Percentiles rank a stretch among this genome's conserved stretches.
Evolutionary conservation across 352 stramenopile genomes (phyloP).

Genomic region (Pythium folliculosum): DNA sequence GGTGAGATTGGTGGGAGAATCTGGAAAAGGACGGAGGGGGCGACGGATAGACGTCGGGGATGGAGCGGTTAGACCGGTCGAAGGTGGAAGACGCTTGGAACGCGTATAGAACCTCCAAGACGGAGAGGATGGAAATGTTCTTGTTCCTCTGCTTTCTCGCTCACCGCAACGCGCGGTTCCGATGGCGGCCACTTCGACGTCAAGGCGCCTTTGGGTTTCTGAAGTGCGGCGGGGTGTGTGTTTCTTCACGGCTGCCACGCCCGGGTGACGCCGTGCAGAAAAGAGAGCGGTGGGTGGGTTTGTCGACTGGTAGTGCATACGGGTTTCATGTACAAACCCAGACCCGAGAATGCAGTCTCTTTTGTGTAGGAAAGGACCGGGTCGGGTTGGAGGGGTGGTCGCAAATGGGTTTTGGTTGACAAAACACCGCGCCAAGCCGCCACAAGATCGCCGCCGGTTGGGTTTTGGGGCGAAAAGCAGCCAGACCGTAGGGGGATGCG

Average conservation of each 20-base stretch:
- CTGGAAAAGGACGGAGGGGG: no score
- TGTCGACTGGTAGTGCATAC: not conserved
- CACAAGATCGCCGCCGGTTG: slow-evolving; percentile 4
- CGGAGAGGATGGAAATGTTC: no score
- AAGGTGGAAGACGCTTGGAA: no score
- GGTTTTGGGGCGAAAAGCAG: not conserved
- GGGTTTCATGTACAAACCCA: not conserved
- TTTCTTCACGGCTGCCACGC: slow-evolving; percentile 19
- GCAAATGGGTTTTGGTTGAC: not conserved
- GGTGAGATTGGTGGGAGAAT: not conserved
- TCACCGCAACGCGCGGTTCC: no score
- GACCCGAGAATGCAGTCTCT: not conserved
- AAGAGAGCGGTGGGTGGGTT: slow-evolving; percentile 20
- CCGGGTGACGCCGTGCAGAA: slow-evolving; percentile 28
- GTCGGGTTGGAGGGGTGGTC: not conserved
- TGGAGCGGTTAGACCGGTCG: no score
- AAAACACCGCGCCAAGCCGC: not conserved
- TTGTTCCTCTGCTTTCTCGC: no score
- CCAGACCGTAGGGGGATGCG: slow-evolving; percentile 5
- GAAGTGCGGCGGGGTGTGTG: slow-evolving; percentile 18
- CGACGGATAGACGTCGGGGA: no score
- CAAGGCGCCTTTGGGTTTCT: slow-evolving; percentile 22
- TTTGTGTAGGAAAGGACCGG: not conserved
- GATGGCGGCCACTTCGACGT: slow-evolving; percentile 30
- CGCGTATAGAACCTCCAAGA: no score